Conservation (phyloP, 768 basidiomycete species). For the Hericium erinaceus region DNA sequence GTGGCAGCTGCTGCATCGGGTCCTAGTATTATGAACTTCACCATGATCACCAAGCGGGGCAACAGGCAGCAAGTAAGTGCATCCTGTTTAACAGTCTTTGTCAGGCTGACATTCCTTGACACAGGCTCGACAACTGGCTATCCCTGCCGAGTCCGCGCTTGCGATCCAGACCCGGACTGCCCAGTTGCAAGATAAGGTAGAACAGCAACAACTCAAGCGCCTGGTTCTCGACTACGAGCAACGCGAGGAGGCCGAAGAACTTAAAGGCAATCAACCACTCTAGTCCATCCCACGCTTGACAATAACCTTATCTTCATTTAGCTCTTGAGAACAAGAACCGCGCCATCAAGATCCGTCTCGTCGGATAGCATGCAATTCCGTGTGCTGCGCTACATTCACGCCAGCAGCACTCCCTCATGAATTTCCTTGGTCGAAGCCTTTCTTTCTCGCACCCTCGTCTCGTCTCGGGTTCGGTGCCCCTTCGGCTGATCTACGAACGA, state of each 20-base stretch:
- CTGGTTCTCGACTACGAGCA: conserved; percentile 89
- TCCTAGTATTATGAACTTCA: conserved; percentile 74
- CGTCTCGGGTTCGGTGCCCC: background rate
- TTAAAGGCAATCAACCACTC: conserved; percentile 44
- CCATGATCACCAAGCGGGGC: conserved; percentile 84
- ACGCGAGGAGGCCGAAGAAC: conserved; percentile 76
- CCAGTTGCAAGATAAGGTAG: conserved; percentile 89
- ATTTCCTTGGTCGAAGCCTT: background rate
- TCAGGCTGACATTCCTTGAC: background rate
- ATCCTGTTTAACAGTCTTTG: background rate
- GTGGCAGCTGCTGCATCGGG: conserved; percentile 26
- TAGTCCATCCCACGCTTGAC: background rate
- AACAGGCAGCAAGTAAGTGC: conserved; percentile 78
- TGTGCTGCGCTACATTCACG: conserved; percentile 19
- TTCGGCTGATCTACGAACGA: background rate
- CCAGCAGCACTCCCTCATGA: background rate
- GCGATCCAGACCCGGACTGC: conserved; percentile 88
- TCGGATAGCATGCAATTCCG: conserved; percentile 39
- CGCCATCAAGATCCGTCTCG: conserved; percentile 68
- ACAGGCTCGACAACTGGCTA: conserved; percentile 79
- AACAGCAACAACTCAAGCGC: conserved; percentile 95
- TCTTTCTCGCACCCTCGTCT: background rate
- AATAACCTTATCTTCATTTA: conserved; percentile 16
- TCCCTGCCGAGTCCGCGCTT: conserved; percentile 80
- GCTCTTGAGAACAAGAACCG: conserved; percentile 66